Base-by-base conservation (phyloP, 2,329 filamentous ascomycete genomes). In the Arthrobotrys sinensis region DNA sequence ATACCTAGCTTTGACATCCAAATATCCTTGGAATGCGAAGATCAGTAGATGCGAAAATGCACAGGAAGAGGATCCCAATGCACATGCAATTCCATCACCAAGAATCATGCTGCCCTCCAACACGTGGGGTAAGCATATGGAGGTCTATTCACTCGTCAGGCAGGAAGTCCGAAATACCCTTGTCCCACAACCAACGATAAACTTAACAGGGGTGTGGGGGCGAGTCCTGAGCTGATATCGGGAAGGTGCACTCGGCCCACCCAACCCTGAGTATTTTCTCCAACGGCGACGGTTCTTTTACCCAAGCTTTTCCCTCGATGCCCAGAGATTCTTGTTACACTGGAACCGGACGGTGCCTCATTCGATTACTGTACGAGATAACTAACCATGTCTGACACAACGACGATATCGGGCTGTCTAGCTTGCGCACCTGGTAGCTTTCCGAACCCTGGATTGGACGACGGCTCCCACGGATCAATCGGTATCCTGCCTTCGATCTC, bases 91-190 rank as follows among this genome's bases (percentile, higher is more conserved):
- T 48, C 16, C 21, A 43, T 50, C 36, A 19, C n/a, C 64, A 53
- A 68, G 46, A 68, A 76, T 76, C 45, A 67, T 69, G 55, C 63
- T 38, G 11, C 34, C 12, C 66, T 38, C 50, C 48, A 57, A 62
- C 72, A 77, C 72, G 72, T 77, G 72, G 46, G 72, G 65, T 67
- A 19, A 62, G 19, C 53, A 32, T 32, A 14, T 55, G 40, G 46
- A 63, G 14, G 14, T 36, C 19, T 14, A 36, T 43, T 50, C 19
- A 73, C 57, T 38, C 14, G 62, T 50, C 60, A 57, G 69, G 46
- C 68, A 72, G 69, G 50, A 73, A 73, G 69, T 55, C 68, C 69
- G 50, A 57, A 10, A 55, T 45, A 75, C 38, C 62, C 70, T 45
- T 36, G 69, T 65, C 48, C 50, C 32, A 66, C 24, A 28, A 48